Base-by-base conservation (phyloP, 2,329 filamentous ascomycete genomes). In the Ramularia endophylla region DNA sequence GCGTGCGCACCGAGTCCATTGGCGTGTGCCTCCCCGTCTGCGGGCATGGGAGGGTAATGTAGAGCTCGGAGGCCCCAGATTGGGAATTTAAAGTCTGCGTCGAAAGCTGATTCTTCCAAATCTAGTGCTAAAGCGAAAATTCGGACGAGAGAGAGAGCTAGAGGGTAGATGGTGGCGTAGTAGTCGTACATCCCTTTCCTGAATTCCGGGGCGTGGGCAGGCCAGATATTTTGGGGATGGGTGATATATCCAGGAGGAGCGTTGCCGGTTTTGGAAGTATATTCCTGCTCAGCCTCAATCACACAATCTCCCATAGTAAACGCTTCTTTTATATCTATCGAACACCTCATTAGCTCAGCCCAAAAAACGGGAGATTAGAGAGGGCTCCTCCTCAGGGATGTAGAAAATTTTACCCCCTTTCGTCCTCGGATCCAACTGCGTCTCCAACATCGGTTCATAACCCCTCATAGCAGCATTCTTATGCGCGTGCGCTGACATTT, bases 21-120 rank as follows among this genome's bases (percentile, higher is more conserved):
- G 35, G 64, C 22, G 11, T 25, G 22, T 25, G 6, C 22, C 11
- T 25, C 22, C 6, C 22, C 54, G 19, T 60, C 55, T 5, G 44
- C 45, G 0, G 55, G 55, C 4, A 47, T 54, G 0, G 64, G 63
- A 5, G 67, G 67, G 45, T 68, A 69, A 46, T 69, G 64, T 2
- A 67, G 22, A 25, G 55, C 6, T 60, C 56, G 40, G 65, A 69
- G 60, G 28, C 67, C 67, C 27, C 65, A 66, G 53, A 67, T 66
- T 16, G 67, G 67, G 27, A 63, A 59, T 7, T 58, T 60, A 44
- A 66, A 62, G 16, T 56, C 50, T 3, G 48, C 8, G 34, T 64
- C 61, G 37, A 65, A 58, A n/a, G 50, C 56, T 2, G 38, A 50
- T 43, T 65, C 61, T 1, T 55, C 51, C 11, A 63, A 42, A 8